Conservation (phyloP, 75 land plant species). For the Chamaecyparis obtusa region DNA sequence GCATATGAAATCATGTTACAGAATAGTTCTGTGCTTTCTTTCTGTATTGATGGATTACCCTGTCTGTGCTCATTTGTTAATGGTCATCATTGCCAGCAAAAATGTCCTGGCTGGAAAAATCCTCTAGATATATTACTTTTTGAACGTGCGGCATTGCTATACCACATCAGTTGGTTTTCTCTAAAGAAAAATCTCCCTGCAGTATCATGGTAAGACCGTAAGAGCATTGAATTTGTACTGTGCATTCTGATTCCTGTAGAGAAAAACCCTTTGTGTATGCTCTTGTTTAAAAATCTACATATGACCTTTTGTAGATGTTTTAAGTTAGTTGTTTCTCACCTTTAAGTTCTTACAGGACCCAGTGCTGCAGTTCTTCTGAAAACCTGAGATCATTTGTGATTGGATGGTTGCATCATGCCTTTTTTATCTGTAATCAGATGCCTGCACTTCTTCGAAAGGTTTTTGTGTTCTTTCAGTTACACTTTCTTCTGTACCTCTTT, state of each 20-base stretch:
- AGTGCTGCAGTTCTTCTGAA: slow-evolving; percentile 31
- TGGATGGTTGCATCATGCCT: slow-evolving; percentile 61
- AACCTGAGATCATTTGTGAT: slow-evolving; percentile 20
- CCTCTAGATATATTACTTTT: slow-evolving; percentile 29
- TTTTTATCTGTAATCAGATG: slow-evolving; percentile 52
- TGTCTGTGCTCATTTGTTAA: neutral
- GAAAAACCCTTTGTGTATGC: neutral
- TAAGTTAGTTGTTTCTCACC: neutral
- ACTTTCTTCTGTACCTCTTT: neutral
- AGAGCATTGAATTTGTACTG: neutral
- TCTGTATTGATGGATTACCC: neutral
- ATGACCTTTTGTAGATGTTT: neutral
- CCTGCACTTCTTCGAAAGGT: slow-evolving; percentile 79
- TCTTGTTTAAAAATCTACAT: neutral
- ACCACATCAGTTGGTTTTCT: slow-evolving; percentile 40
- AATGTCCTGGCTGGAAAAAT: slow-evolving; percentile 17
- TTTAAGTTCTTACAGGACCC: slow-evolving; percentile 16
- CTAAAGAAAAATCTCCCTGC: slow-evolving; percentile 23
- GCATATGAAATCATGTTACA: slow-evolving; percentile 27
- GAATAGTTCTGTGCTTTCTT: slow-evolving; percentile 31
- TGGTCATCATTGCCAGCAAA: neutral
- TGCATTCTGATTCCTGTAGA: neutral
- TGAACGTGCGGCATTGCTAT: slow-evolving; percentile 52
- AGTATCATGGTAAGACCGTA: neutral
- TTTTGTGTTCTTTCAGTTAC: neutral